phyloP scores from a whole-genome alignment of 768 basidiomycete species.

The Roridomyces roridus region DNA sequence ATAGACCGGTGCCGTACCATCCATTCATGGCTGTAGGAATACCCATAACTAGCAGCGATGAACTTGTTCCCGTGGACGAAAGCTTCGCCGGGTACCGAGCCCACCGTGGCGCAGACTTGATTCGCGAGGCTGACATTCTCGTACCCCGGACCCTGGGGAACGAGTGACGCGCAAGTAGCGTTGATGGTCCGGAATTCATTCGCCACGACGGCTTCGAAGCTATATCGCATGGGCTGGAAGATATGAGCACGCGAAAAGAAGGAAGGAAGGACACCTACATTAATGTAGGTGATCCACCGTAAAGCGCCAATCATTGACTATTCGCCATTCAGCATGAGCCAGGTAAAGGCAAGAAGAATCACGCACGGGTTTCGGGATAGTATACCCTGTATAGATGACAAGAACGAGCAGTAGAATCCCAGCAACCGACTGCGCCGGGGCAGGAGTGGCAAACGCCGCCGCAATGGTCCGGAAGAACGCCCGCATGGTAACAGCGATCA shows the following conservation, averaged over 20 bases:
- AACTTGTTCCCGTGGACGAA: conserved; percentile 66
- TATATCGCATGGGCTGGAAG: conserved; percentile 67
- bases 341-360: neutral
- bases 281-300: conserved; percentile 58
- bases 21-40: conserved; percentile 47
- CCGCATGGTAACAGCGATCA: conserved; percentile 64
- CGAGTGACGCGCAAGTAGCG: conserved; percentile 63
- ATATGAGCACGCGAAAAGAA: conserved; percentile 14
- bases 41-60: conserved; percentile 55
- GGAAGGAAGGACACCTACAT: conserved; percentile 37
- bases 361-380: conserved; percentile 47
- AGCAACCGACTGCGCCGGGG: conserved; percentile 52
- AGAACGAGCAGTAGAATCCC: conserved; percentile 51
- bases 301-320: conserved; percentile 55
- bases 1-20: conserved; percentile 37
- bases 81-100: conserved; percentile 64
- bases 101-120: conserved; percentile 79
- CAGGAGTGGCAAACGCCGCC: conserved; percentile 51
- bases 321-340: neutral
- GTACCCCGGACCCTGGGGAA: conserved; percentile 70
- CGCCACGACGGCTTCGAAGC: conserved; percentile 75
- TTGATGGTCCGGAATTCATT: conserved; percentile 83
- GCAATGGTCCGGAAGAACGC: conserved; percentile 66
- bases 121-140: conserved; percentile 59
- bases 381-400: conserved; percentile 60